These are phyloP conservation scores for Hyaloraphidium curvatum DNA, from an alignment of 192 early-diverging fungal genomes.

Conservation along the genomic window DNA sequence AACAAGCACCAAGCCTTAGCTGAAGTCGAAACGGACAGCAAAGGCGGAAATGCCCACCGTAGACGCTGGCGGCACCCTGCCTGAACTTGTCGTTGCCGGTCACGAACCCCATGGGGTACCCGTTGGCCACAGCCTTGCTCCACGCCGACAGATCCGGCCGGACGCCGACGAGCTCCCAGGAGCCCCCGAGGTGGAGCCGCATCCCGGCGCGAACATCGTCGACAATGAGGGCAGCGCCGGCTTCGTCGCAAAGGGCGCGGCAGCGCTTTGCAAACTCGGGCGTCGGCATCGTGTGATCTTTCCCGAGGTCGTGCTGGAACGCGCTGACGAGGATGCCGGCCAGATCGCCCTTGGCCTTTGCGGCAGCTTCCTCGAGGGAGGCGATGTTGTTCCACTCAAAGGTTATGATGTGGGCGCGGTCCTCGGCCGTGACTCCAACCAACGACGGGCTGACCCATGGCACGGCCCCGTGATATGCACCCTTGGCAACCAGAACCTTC, in stretches of 20 bases:
- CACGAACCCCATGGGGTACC: not conserved
- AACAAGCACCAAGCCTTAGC: too few species aligned
- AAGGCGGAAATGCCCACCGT: too few species aligned
- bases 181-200: not conserved
- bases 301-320: slow-evolving; percentile 1
- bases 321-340: not conserved
- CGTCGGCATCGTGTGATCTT: not conserved
- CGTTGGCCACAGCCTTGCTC: slow-evolving; percentile 2
- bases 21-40: too few species aligned
- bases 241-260: not conserved
- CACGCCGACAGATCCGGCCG: not conserved
- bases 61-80: not conserved
- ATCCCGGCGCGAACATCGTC: not conserved
- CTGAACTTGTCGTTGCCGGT: slow-evolving; percentile 2
- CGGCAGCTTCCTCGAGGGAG: not conserved
- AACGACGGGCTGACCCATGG: not conserved
- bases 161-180: not conserved
- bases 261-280: not conserved
- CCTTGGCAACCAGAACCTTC: not conserved
- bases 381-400: not conserved
- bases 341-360: not conserved
- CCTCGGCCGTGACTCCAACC: not conserved
- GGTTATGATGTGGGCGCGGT: not conserved
- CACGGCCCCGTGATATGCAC: slow-evolving; percentile 3
- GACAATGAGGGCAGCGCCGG: not conserved